Evolutionary conservation across 169 alveolate genomes (phyloP).

Genomic region (Cryptosporidium andersoni): DNA sequence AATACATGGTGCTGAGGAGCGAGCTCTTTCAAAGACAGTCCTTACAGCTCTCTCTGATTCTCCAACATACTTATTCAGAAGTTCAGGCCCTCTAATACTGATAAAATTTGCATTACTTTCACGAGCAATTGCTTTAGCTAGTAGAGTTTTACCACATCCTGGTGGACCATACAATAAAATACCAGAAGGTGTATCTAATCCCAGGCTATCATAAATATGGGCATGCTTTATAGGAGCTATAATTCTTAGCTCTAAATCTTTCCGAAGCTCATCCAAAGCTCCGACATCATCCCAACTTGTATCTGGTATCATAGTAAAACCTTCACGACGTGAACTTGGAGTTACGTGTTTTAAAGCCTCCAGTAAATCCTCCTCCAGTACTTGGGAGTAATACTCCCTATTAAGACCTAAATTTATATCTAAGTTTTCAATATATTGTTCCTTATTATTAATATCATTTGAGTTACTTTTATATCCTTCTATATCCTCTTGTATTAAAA

Average conservation of each 20-base stretch:
- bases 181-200: conserved; percentile 95
- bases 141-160: conserved; percentile 97
- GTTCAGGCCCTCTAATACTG: conserved; percentile 96
- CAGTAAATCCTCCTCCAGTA: conserved; percentile 85
- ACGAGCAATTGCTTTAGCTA: conserved; percentile 97
- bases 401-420: background rate
- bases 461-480: background rate
- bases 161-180: conserved; percentile 98
- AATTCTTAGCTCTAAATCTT: conserved; percentile 89
- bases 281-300: conserved; percentile 96
- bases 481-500: background rate
- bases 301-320: conserved; percentile 95
- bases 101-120: conserved; percentile 96
- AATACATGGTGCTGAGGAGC: conserved; percentile 96
- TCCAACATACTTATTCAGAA: conserved; percentile 98
- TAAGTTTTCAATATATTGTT: background rate
- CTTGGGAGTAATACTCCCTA: background rate
- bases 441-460: background rate
- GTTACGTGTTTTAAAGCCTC: conserved; percentile 86
- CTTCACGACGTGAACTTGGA: conserved; percentile 95
- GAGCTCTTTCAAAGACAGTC: conserved; percentile 96
- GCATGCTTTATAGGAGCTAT: conserved; percentile 92
- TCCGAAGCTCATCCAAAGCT: conserved; percentile 89
- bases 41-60: conserved; percentile 99
- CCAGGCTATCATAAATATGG: conserved; percentile 88